Conservation (phyloP, 768 basidiomycete genomes). For the Daedaleopsis nitida region DNA sequence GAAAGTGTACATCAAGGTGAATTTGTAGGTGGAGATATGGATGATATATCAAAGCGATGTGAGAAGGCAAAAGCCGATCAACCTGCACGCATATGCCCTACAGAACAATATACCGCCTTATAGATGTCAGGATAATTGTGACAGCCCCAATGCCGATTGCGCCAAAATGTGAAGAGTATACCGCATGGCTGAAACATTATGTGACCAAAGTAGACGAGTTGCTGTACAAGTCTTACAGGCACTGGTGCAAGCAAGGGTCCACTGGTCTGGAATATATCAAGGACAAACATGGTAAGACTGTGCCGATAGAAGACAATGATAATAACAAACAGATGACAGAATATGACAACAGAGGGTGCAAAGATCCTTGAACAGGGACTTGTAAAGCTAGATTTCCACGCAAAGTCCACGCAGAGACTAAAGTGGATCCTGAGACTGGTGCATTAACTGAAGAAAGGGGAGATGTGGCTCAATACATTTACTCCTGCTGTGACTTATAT, state of each 20-base stretch:
- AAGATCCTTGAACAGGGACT: background rate
- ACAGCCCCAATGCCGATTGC: too few species aligned
- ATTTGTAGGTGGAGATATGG: slow-evolving; percentile 8
- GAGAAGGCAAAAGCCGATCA: background rate
- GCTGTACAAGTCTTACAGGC: background rate
- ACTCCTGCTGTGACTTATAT: background rate
- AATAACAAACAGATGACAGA: background rate
- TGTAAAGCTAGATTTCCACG: background rate
- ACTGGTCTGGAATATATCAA: too few species aligned
- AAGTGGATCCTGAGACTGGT: background rate
- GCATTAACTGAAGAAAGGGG: slow-evolving; percentile 2
- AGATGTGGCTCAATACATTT: slow-evolving; percentile 2
- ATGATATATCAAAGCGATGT: background rate
- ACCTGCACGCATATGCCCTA: background rate
- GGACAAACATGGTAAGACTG: background rate
- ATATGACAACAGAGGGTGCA: background rate
- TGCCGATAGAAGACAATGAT: background rate
- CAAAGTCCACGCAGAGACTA: background rate
- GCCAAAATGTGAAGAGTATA: background rate
- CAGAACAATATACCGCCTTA: background rate
- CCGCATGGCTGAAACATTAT: background rate
- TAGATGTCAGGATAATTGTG: background rate
- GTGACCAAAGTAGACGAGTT: background rate
- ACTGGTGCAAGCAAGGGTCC: background rate
- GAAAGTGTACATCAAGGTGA: slow-evolving; percentile 19